phyloP scores from a whole-genome alignment of 1,284 basidiomycete species.

The Phylloboletellus chloephorus region DNA sequence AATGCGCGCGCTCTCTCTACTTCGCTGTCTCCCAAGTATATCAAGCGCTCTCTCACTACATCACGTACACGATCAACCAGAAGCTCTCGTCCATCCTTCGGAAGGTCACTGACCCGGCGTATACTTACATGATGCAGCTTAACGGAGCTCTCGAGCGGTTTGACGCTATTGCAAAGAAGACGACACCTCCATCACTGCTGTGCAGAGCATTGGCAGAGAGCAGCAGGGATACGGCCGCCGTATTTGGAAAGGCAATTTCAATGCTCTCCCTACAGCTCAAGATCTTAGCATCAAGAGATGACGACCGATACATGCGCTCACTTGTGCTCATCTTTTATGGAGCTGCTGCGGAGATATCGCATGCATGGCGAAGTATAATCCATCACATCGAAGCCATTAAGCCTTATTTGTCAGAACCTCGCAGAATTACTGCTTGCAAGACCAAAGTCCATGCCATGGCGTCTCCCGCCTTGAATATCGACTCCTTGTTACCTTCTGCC shows the following conservation, averaged over 20 bases:
- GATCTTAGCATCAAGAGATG: slow-evolving; percentile 69
- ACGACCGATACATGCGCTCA: slow-evolving; percentile 85
- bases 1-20: slow-evolving; percentile 86
- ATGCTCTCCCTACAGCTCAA: slow-evolving; percentile 82
- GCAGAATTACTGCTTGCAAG: slow-evolving; percentile 31
- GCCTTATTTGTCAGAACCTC: slow-evolving; percentile 51
- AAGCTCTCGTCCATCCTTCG: slow-evolving; percentile 77
- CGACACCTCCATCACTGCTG: slow-evolving; percentile 62
- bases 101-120: slow-evolving; percentile 84
- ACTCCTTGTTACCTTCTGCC: slow-evolving; percentile 18
- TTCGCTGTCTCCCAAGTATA: slow-evolving; percentile 94
- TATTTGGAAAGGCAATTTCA: slow-evolving; percentile 83
- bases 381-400: slow-evolving; percentile 71
- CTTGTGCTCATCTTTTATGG: slow-evolving; percentile 88
- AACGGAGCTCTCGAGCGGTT: slow-evolving; percentile 91
- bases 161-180: slow-evolving; percentile 75
- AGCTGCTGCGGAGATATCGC: slow-evolving; percentile 82
- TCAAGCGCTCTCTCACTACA: slow-evolving; percentile 85
- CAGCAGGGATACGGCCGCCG: slow-evolving; percentile 80
- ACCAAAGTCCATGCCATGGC: slow-evolving; percentile 19
- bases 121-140: slow-evolving; percentile 75
- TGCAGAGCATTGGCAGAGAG: slow-evolving; percentile 80
- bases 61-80: slow-evolving; percentile 81
- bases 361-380: slow-evolving; percentile 79
- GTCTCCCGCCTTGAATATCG: slow-evolving; percentile 12